Conservation (phyloP, 495 filamentous ascomycete genomes). For the Neurospora pannonica region DNA sequence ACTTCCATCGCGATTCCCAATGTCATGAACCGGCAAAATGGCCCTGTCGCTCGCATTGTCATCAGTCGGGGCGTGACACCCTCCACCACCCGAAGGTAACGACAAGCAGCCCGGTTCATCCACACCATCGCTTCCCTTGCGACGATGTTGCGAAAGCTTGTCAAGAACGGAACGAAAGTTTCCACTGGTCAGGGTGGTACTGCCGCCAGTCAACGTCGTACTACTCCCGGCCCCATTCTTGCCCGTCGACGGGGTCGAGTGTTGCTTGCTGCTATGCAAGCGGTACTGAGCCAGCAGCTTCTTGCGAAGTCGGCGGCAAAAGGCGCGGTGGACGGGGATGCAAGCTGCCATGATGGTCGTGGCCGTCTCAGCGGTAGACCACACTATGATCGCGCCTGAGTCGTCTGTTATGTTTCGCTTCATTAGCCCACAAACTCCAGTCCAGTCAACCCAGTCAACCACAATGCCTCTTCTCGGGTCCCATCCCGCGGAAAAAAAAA, state of each 20-base stretch:
- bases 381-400: slow-evolving; percentile 14
- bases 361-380: slow-evolving; percentile 18
- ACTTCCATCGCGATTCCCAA: not conserved
- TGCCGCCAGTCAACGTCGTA: not conserved
- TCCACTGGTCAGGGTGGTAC: not conserved
- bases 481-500: not conserved
- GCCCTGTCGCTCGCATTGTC: not conserved
- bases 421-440: not conserved
- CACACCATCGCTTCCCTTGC: not conserved
- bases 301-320: slow-evolving; percentile 15
- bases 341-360: slow-evolving; percentile 26
- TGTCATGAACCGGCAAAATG: not conserved
- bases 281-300: not conserved
- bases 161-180: not conserved
- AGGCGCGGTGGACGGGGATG: slow-evolving; percentile 24
- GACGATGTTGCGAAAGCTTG: not conserved
- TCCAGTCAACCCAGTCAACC: too few species aligned
- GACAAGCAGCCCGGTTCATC: not conserved
- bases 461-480: too few species aligned
- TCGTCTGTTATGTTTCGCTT: slow-evolving; percentile 6
- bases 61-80: not conserved
- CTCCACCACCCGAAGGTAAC: not conserved
- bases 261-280: not conserved
- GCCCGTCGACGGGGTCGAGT: not conserved
- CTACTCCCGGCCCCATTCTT: not conserved